phyloP scores from a whole-genome alignment of 2,329 filamentous ascomycete genomes.

The Fusarium drepaniforme region DNA sequence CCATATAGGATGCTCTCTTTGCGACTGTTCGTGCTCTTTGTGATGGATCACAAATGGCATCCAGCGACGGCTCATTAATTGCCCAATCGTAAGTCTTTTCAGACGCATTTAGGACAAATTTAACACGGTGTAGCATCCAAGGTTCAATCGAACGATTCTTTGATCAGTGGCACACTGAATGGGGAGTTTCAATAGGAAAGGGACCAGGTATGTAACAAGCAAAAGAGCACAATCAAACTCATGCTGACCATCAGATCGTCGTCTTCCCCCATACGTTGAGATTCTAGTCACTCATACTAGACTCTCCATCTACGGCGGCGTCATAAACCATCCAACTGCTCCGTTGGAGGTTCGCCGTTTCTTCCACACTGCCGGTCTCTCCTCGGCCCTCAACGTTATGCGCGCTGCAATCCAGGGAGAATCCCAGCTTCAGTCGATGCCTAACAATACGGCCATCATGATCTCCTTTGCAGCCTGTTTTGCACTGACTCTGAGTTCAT shows the following conservation, averaged over 20 bases:
- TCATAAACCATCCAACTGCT: conserved; percentile 80
- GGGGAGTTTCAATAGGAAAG: conserved; percentile 68
- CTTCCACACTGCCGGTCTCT: conserved; percentile 78
- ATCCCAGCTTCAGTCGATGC: conserved; percentile 77
- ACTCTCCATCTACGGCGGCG: conserved; percentile 79
- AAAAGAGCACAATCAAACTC: fast-evolving
- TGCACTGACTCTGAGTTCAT: conserved; percentile 72
- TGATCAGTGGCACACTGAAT: conserved; percentile 73
- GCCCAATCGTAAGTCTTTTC: conserved; percentile 62
- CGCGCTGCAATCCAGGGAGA: conserved; percentile 80
- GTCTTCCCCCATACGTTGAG: conserved; percentile 79
- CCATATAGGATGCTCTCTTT: conserved; percentile 65
- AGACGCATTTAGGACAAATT: fast-evolving
- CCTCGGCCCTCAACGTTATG: conserved; percentile 80
- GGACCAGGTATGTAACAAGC: conserved; percentile 57
- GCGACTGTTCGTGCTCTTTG: conserved; percentile 69
- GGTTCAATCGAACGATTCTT: conserved; percentile 75
- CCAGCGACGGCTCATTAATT: conserved; percentile 64
- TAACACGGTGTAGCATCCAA: conserved; percentile 59
- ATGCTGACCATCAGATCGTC: conserved; percentile 54
- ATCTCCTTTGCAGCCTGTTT: conserved; percentile 81
- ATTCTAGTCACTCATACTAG: conserved; percentile 80
- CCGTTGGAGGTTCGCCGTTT: conserved; percentile 78
- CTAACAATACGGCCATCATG: conserved; percentile 84
- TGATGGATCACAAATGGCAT: conserved; percentile 64